Evolutionary conservation across 768 basidiomycete species (phyloP).

Genomic region (Jaapia argillacea): DNA sequence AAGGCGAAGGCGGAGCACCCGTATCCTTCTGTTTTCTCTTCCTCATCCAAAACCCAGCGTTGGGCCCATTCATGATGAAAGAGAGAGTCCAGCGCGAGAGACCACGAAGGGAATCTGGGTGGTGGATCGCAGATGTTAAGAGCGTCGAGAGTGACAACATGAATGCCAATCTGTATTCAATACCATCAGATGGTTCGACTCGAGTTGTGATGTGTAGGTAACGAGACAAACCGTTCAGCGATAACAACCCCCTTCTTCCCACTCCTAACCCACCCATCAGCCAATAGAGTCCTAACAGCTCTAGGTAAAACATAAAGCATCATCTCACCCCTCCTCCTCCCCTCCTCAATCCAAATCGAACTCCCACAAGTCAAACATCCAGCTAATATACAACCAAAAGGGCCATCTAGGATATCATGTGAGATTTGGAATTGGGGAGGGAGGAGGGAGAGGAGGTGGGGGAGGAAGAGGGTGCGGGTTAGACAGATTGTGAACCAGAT

Average conservation of each 20-base stretch:
- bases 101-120: constrained; percentile 58
- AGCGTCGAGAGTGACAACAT: constrained; percentile 55
- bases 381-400: constrained; percentile 53
- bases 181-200: not conserved
- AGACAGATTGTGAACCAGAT: constrained; percentile 66
- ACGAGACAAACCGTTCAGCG: constrained; percentile 42
- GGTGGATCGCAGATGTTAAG: constrained; percentile 51
- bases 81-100: constrained; percentile 63
- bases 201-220: not conserved
- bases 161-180: constrained; percentile 39
- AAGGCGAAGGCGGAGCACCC: too few relatives aligned
- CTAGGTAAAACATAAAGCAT: constrained; percentile 69
- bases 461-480: constrained; percentile 56
- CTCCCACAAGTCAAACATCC: constrained; percentile 64
- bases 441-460: constrained; percentile 42
- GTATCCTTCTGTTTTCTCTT: constrained; percentile 12
- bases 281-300: constrained; percentile 55
- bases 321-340: constrained; percentile 65
- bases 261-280: constrained; percentile 40
- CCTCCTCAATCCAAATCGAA: constrained; percentile 75
- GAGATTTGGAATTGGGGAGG: constrained; percentile 55
- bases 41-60: constrained; percentile 39
- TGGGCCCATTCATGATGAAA: constrained; percentile 56
- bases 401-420: constrained; percentile 75
- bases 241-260: constrained; percentile 28